These are phyloP conservation scores for Limtongia smithiae DNA, from an alignment of 805 yeast species.

Conservation along the genomic window DNA sequence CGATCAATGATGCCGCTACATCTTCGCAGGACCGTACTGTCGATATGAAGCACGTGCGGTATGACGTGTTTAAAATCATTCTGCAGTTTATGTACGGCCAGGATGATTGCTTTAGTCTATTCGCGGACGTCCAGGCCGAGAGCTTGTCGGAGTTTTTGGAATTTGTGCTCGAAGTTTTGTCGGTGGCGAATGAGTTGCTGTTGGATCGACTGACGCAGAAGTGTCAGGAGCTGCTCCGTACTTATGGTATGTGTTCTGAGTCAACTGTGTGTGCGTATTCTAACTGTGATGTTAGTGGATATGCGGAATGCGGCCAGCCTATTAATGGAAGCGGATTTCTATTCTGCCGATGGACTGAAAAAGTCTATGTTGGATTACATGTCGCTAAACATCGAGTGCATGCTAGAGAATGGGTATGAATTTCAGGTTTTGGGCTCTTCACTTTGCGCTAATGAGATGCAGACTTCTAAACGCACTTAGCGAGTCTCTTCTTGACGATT, in stretches of 20 bases:
- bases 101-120: conserved; percentile 35
- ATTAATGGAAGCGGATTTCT: conserved; percentile 51
- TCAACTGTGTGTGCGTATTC: background rate
- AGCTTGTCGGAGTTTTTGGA: conserved; percentile 47
- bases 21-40: conserved; percentile 10
- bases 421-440: background rate
- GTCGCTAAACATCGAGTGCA: conserved; percentile 58
- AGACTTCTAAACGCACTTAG: conserved; percentile 11
- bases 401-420: conserved; percentile 48
- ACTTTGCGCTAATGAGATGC: background rate
- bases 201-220: conserved; percentile 55
- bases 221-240: conserved; percentile 49
- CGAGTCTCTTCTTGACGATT: conserved; percentile 11
- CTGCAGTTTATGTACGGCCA: conserved; percentile 58
- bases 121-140: conserved; percentile 39
- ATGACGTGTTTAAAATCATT: conserved; percentile 47
- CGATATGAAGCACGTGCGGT: conserved; percentile 46
- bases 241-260: conserved; percentile 52
- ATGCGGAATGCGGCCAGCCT: conserved; percentile 60
- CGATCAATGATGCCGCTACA: conserved; percentile 1
- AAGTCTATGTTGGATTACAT: conserved; percentile 65
- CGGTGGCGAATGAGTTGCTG: conserved; percentile 59
- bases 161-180: conserved; percentile 54
- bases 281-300: conserved; percentile 20
- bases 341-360: conserved; percentile 53